Base-by-base conservation (phyloP, 306 rosid genomes). In the Malus asiatica region DNA sequence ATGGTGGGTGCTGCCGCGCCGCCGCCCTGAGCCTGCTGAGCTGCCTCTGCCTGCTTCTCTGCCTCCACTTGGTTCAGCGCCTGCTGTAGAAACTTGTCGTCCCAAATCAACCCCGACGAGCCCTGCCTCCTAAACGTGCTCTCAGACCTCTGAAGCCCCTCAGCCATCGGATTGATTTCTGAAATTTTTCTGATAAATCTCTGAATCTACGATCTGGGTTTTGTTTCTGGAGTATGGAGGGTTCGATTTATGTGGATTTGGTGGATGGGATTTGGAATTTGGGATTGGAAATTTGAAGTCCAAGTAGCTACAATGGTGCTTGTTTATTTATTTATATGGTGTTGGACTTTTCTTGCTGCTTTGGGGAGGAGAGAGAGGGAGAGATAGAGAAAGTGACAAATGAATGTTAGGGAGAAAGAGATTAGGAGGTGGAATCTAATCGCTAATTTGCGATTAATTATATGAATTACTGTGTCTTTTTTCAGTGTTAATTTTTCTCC, bases 81-180 rank as follows among this genome's bases (percentile, higher is more conserved):
- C 19, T 62, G 80, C 57, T 80, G 35, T 9, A 85, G 48, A 79
- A 78, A 77, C 76, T 87, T 84, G 80, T 90, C 88, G 76, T 87
- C 89, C 97, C 97, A 92, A 4, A 87, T 83, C 77, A 83, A 68
- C 2, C 97, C 97, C 3, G 93, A 90, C 0, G 97, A 92, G 2
- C 97, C 97, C 74, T 87, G 91, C 79, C 97, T 86, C 58, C 97
- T 83, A 70, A 87, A 92, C 9, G 97, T 87, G 74, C 91, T 87
- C 23, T 82, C 87, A 14, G 97, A 90, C 80, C 89, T 86, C 63
- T 83, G 87, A n/a, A 92, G 44, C 73, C 80, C 86, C 75, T 78
- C 90, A 19, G 78, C 87, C 96, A 89, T 83, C 2, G 3, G 73
- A 55, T 73, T 29, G 66, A 60, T 73, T 29, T 77, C 71, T 82